phyloP scores from a whole-genome alignment of 345 rosid genomes.

The Eucalyptus pumila region DNA sequence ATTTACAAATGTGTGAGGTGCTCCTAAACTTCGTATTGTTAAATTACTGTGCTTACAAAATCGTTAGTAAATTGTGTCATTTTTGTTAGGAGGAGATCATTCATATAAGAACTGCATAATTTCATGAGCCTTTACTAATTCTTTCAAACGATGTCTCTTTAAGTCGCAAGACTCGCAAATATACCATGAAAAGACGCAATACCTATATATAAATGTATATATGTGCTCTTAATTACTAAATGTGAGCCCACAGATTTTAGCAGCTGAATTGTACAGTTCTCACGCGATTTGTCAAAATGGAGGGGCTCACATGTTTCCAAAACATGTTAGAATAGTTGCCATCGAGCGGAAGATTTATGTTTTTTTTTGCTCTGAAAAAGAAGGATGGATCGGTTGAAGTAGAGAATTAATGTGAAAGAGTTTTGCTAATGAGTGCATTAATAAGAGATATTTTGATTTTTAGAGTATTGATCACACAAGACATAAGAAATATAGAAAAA shows the following conservation, averaged over 20 bases:
- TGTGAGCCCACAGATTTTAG: not conserved
- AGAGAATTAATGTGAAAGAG: not conserved
- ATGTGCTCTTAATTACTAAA: not conserved
- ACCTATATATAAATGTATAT: not conserved
- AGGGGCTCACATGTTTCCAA: not conserved
- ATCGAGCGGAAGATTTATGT: not conserved
- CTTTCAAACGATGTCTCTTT: not conserved
- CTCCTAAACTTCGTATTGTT: not conserved
- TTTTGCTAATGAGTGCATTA: not conserved
- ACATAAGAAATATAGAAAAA: not conserved
- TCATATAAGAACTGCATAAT: not conserved
- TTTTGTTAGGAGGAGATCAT: not conserved
- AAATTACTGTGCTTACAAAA: not conserved
- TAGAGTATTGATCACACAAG: not conserved
- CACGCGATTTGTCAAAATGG: not conserved
- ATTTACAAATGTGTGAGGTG: not conserved
- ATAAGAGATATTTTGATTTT: not conserved
- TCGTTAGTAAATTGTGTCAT: not conserved
- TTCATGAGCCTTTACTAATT: not conserved
- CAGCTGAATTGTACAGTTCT: not conserved
- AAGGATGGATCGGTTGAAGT: not conserved
- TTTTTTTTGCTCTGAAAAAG: not conserved
- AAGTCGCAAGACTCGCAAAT: not conserved
- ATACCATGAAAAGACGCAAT: not conserved
- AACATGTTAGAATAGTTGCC: not conserved